These are phyloP conservation scores for Sambucus nigra DNA, from an alignment of 129 eudicot genomes.

Conservation along the genomic window DNA sequence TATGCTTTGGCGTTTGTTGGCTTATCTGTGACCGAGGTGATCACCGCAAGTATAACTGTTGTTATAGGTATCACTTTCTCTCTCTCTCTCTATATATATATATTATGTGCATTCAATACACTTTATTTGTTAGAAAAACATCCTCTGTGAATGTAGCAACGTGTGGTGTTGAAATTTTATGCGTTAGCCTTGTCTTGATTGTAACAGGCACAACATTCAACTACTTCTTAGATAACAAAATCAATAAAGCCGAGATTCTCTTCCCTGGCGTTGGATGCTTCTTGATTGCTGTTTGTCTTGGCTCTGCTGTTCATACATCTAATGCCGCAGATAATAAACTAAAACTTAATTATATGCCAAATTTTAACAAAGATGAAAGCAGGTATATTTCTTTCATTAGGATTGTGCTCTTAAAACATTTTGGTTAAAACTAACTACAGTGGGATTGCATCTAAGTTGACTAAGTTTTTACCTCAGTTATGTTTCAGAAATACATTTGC, in stretches of 20 bases:
- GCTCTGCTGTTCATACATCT: conserved; percentile 38
- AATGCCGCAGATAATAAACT: conserved; percentile 29
- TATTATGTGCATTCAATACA: background rate
- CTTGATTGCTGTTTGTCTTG: conserved; percentile 31
- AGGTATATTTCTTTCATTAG: conserved; percentile 9
- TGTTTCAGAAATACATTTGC: too few species aligned
- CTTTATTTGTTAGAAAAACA: background rate
- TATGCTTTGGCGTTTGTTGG: conserved; percentile 53
- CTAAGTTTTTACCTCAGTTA: too few species aligned
- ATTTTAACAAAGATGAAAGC: conserved; percentile 1
- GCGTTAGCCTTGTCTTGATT: background rate
- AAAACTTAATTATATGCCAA: conserved; percentile 19
- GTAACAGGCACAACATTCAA: conserved; percentile 37
- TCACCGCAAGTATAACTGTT: conserved; percentile 35
- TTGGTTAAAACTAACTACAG: too few species aligned
- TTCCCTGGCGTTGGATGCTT: conserved; percentile 53
- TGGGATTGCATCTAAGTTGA: too few species aligned
- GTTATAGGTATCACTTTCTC: conserved; percentile 22
- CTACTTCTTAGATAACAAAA: conserved; percentile 39
- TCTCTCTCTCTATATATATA: background rate
- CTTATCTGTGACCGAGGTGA: conserved; percentile 38
- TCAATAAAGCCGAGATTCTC: conserved; percentile 39
- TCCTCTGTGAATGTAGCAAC: too few species aligned
- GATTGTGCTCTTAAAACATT: too few species aligned
- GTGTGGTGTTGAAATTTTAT: background rate